Evolutionary conservation across 1,139 yeast species (phyloP).

Genomic region (Diutina sp.): DNA sequence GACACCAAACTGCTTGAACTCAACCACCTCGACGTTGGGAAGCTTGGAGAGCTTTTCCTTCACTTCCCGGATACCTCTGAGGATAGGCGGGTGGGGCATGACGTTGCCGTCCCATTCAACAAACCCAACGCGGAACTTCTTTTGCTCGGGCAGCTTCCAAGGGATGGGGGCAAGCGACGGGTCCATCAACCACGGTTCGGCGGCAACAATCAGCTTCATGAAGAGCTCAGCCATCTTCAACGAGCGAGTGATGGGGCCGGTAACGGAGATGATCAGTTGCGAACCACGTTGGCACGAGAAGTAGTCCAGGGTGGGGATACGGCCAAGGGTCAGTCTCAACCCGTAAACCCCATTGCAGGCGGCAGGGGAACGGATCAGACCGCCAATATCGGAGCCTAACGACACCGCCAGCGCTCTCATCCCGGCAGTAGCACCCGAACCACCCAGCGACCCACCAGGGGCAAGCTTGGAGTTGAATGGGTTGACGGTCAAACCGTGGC

Average conservation of each 20-base stretch:
- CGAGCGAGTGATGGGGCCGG: background rate
- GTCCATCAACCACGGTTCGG: slow-evolving; percentile 3
- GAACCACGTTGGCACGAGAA: slow-evolving; percentile 9
- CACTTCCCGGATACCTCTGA: slow-evolving; percentile 5
- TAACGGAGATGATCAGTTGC: background rate
- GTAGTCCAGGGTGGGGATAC: slow-evolving; percentile 12
- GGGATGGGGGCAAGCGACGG: background rate
- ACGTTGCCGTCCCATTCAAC: slow-evolving; percentile 1
- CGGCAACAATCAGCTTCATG: background rate
- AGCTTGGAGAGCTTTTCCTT: slow-evolving; percentile 6
- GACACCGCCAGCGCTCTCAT: slow-evolving; percentile 15
- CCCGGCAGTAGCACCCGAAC: slow-evolving; percentile 15
- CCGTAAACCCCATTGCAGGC: slow-evolving; percentile 42
- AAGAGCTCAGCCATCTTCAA: background rate
- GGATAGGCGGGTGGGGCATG: slow-evolving; percentile 2
- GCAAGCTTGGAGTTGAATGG: slow-evolving; percentile 39
- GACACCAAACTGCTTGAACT: slow-evolving; percentile 6
- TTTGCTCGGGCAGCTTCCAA: background rate
- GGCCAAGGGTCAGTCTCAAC: slow-evolving; percentile 17
- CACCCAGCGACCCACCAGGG: slow-evolving; percentile 29
- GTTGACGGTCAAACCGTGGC: slow-evolving; percentile 37
- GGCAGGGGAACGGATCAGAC: slow-evolving; percentile 47
- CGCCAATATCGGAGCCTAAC: slow-evolving; percentile 55
- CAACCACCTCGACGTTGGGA: slow-evolving; percentile 9
- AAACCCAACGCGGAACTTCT: background rate